phyloP scores from a whole-genome alignment of 495 filamentous ascomycete species.

The Cryomyces minteri region DNA sequence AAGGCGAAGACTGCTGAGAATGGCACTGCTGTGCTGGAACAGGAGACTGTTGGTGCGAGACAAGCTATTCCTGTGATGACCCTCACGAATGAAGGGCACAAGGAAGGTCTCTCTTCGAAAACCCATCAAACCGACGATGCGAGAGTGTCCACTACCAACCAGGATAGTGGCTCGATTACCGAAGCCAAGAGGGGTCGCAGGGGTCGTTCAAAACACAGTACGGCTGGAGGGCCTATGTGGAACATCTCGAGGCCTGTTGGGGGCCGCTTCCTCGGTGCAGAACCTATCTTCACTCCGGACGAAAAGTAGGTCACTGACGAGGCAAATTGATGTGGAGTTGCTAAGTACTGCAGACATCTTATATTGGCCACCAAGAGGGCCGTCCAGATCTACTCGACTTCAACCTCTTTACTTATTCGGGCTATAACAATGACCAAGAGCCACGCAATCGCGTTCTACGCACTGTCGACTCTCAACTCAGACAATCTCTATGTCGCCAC shows the following conservation, averaged over 20 bases:
- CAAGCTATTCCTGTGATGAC: too few species aligned
- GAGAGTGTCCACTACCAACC: too few species aligned
- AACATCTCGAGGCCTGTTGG: constrained; percentile 40
- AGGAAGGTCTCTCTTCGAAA: too few species aligned
- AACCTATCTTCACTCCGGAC: constrained; percentile 62
- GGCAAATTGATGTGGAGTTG: background rate
- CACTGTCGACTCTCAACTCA: constrained; percentile 35
- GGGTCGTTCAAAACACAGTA: background rate
- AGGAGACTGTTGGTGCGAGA: too few species aligned
- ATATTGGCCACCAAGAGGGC: constrained; percentile 43
- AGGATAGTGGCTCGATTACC: too few species aligned
- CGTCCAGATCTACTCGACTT: constrained; percentile 63
- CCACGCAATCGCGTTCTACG: constrained; percentile 30
- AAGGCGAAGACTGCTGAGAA: background rate
- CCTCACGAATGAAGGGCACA: too few species aligned
- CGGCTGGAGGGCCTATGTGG: constrained; percentile 23
- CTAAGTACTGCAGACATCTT: constrained; percentile 19
- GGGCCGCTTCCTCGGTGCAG: constrained; percentile 50
- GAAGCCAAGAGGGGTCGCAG: background rate
- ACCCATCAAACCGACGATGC: too few species aligned
- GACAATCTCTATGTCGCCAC: constrained; percentile 54
- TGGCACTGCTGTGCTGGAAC: too few species aligned
- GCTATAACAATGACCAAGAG: constrained; percentile 25
- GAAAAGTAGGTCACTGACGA: constrained; percentile 45
- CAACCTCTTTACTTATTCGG: constrained; percentile 60